Conservation (phyloP, 2,329 filamentous ascomycete genomes). For the Ilyonectria mors-panacis region DNA sequence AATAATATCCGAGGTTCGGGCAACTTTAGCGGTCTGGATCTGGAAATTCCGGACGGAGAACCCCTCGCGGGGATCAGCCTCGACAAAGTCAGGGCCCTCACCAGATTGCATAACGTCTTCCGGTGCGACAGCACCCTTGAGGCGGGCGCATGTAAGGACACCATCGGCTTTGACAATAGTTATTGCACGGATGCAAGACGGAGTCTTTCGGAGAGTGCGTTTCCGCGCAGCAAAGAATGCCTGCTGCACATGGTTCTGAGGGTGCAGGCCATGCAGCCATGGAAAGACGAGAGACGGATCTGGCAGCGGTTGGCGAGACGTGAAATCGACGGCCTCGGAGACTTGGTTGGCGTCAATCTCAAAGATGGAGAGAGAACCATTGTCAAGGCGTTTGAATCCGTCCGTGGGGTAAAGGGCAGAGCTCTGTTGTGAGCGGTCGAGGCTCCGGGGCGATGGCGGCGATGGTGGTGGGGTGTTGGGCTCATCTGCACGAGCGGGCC, state of each 20-base stretch:
- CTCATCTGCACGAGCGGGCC: conserved; percentile 70
- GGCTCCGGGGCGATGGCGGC: conserved; percentile 75
- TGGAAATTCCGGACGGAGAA: conserved; percentile 98
- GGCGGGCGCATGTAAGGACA: conserved; percentile 78
- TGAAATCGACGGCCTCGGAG: conserved; percentile 80
- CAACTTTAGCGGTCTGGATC: conserved; percentile 91
- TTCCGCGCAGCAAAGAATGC: conserved; percentile 89
- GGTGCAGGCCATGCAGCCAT: conserved; percentile 95
- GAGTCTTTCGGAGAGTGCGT: conserved; percentile 78
- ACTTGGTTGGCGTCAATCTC: conserved; percentile 79
- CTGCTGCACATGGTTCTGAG: conserved; percentile 89
- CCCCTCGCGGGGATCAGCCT: conserved; percentile 88
- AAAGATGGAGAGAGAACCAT: conserved; percentile 75
- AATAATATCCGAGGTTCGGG: conserved; percentile 90
- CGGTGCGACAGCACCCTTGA: conserved; percentile 90
- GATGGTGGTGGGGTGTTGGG: conserved; percentile 77
- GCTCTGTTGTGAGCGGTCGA: conserved; percentile 67
- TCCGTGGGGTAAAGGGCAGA: conserved; percentile 85
- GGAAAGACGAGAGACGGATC: conserved; percentile 91
- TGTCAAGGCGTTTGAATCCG: conserved; percentile 66
- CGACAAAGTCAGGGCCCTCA: conserved; percentile 75
- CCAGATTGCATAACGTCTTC: conserved; percentile 79
- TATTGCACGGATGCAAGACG: conserved; percentile 81
- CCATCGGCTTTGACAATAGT: conserved; percentile 92
- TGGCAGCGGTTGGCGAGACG: conserved; percentile 85